Evolutionary conservation across 164 flowering plant genomes (phyloP), one percentile per base, ranked within the genome.

Genomic region (Vitis amurensis): DNA sequence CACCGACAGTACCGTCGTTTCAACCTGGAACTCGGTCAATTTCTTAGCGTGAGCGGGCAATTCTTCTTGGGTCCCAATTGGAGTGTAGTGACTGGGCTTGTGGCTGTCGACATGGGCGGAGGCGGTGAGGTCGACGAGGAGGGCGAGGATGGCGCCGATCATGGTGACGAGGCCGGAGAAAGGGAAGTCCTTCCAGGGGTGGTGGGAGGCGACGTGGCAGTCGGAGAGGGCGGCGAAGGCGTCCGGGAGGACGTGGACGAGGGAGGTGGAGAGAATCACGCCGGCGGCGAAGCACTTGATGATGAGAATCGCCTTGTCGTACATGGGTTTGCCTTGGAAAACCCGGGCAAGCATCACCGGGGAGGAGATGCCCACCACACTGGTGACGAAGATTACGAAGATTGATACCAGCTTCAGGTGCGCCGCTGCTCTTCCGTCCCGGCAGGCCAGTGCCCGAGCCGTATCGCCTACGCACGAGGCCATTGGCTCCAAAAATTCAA

Each of bases 201-300:
- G 95, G 19, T 51, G 79, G 4, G 87, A 68, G 5, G 89, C 76
- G 15, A 89, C 83, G 4, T 74, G 83, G 76, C 91, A 88, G 67
- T 87, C 88, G 59, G 83, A 48, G 63, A 90, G 86, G 1, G 96
- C 88, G 30, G 48, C 66, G 76, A 67, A 88, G 16, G 95, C 92
- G 74, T 90, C 91, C 3, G 95, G 95, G 53, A 88, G 85, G 49
- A 90, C 95, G 74, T 90, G 95, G 66, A 90, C 93, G 17, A 90
- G 84, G 11, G 93, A 87, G 59, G 95, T 90, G 59, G 93, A 83
- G 56, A 90, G 86, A 37, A 90, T 88, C 3, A 90, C 96, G 2
- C 96, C 96, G 31, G 96, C 96, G 9, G 96, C 96, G 80, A 88
- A 90, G 83, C 93, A 88, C 77, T 90, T 90, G 81, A 90, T 86